These are phyloP conservation scores for Fragilariopsis cylindrus DNA, from an alignment of 108 stramenopile species.

Conservation along the genomic window DNA sequence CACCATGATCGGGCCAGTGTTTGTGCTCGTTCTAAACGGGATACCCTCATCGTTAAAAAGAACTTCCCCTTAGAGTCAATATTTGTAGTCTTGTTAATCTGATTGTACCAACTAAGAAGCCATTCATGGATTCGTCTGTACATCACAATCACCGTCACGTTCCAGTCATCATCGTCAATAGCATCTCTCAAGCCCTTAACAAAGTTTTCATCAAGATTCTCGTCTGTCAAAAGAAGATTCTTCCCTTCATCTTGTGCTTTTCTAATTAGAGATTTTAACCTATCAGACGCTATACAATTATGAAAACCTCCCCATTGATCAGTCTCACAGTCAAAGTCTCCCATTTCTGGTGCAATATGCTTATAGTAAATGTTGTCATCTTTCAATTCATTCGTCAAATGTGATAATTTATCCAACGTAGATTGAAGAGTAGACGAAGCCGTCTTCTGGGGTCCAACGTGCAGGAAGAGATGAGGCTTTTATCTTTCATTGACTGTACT, in stretches of 20 bases:
- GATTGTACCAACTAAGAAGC: conserved; percentile 21
- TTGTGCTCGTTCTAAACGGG: conserved; percentile 14
- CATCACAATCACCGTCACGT: conserved; percentile 19
- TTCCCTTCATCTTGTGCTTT: neutral
- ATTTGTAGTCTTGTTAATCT: conserved; percentile 19
- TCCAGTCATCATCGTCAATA: conserved; percentile 16
- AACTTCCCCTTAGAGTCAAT: conserved; percentile 7
- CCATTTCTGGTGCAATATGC: neutral
- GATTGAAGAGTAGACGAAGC: conserved; percentile 19
- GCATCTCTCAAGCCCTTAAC: neutral
- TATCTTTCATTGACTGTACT: neutral
- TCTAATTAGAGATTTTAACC: neutral
- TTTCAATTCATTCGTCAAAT: neutral
- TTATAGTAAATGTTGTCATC: neutral
- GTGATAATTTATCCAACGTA: conserved; percentile 5
- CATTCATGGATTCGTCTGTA: conserved; percentile 21
- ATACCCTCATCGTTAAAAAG: conserved; percentile 9
- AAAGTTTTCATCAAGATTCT: conserved; percentile 13
- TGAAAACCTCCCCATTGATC: conserved; percentile 5
- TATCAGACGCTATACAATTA: conserved; percentile 5
- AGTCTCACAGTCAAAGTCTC: conserved; percentile 15
- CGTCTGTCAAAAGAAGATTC: conserved; percentile 15
- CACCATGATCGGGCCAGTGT: conserved; percentile 15
- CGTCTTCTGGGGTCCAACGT: conserved; percentile 19
- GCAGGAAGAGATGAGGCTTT: conserved; percentile 17